Percentiles rank a stretch among this genome's conserved stretches.
Evolutionary conservation across 2,329 filamentous ascomycete species (phyloP).

Genomic region (Trichophyton simii): DNA sequence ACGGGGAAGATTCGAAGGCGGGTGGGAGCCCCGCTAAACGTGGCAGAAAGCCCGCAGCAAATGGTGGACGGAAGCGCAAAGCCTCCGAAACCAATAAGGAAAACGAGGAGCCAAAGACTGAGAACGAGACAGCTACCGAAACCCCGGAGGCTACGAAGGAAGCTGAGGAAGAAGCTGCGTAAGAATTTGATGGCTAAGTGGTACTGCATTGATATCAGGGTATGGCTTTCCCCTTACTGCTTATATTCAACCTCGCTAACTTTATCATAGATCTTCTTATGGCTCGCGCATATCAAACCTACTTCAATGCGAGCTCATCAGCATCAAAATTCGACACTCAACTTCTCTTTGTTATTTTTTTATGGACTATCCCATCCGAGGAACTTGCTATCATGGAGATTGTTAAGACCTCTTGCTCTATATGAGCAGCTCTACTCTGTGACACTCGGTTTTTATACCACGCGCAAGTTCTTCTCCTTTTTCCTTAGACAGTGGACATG

Average conservation of each 20-base stretch:
- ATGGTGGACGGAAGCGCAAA: slow-evolving; percentile 9
- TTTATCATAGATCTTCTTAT: background rate
- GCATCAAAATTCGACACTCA: no score
- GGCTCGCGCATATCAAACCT: background rate
- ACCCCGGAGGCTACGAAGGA: background rate
- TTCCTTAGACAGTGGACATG: no score
- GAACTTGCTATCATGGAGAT: background rate
- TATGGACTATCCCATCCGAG: background rate
- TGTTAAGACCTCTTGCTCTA: background rate
- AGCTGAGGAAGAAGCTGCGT: background rate
- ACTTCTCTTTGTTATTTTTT: background rate
- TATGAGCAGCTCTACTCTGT: no score
- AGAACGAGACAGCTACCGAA: background rate
- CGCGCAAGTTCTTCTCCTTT: no score
- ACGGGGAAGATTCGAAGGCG: slow-evolving; percentile 5
- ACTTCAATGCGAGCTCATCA: no score
- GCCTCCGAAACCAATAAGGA: background rate
- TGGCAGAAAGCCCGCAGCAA: slow-evolving; percentile 6
- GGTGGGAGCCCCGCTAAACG: slow-evolving; percentile 3
- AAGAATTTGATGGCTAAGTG: background rate
- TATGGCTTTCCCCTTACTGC: background rate
- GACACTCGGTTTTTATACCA: no score
- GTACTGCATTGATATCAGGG: background rate
- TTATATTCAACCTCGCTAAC: background rate
- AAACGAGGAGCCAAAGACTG: background rate